Evolutionary conservation across 2,329 filamentous ascomycete genomes (phyloP).

Genomic region (Aaosphaeria arxii): DNA sequence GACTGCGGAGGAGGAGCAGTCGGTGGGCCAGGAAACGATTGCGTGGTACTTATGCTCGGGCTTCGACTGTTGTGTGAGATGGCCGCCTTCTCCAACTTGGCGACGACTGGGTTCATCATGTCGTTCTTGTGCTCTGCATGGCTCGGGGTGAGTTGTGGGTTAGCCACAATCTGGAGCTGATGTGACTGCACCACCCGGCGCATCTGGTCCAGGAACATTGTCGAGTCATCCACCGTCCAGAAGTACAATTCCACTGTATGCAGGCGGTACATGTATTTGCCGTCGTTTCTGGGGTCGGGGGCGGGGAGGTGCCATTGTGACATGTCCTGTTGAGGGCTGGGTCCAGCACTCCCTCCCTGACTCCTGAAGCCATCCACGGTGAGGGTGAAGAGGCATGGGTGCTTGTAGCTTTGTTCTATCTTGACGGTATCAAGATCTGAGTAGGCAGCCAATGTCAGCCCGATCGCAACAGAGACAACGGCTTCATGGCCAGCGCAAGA

Average conservation of each 20-base stretch:
- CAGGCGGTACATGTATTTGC: slow-evolving; percentile 75
- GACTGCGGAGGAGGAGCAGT: slow-evolving; percentile 27
- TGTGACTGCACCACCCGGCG: slow-evolving; percentile 64
- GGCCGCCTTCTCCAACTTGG: slow-evolving; percentile 69
- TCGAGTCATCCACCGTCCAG: slow-evolving; percentile 71
- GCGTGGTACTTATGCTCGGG: slow-evolving; percentile 36
- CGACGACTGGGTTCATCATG: slow-evolving; percentile 66
- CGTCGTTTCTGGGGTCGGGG: slow-evolving; percentile 69
- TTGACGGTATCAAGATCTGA: slow-evolving; percentile 64
- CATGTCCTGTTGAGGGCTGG: slow-evolving; percentile 46
- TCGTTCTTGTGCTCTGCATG: slow-evolving; percentile 45
- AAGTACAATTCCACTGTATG: slow-evolving; percentile 77
- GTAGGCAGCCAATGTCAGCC: slow-evolving; percentile 15
- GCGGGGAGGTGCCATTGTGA: slow-evolving; percentile 72
- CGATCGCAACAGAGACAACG: background rate
- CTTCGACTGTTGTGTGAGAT: slow-evolving; percentile 53
- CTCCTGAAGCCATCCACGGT: slow-evolving; percentile 51
- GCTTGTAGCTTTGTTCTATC: slow-evolving; percentile 70
- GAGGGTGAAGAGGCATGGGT: slow-evolving; percentile 68
- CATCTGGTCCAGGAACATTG: slow-evolving; percentile 67
- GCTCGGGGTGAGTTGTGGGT: slow-evolving; percentile 38
- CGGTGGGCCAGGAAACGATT: slow-evolving; percentile 38
- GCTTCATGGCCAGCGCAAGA: background rate
- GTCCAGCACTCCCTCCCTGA: slow-evolving; percentile 33
- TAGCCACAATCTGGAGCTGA: slow-evolving; percentile 32